Evolutionary conservation across 2,329 filamentous ascomycete genomes (phyloP).

Genomic region (Conoideocrella luteorostrata): DNA sequence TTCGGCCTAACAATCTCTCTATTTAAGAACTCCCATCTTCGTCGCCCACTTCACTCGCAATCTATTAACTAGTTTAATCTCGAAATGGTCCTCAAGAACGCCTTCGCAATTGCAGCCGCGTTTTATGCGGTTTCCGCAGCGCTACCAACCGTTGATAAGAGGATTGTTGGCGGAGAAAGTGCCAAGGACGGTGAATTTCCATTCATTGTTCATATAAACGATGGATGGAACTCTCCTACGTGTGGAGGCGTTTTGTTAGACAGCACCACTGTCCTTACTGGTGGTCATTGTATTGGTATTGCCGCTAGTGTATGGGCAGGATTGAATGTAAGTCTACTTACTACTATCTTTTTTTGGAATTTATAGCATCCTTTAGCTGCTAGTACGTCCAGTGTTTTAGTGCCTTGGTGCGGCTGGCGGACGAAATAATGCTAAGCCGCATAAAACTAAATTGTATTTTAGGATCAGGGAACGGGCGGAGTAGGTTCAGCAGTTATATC

Average conservation of each 20-base stretch:
- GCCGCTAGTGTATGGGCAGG: not conserved
- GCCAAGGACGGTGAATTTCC: not conserved
- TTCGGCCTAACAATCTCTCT: no score
- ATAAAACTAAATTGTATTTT: no score
- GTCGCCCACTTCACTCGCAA: no score
- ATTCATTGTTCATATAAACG: not conserved
- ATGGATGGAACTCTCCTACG: not conserved
- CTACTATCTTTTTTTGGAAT: no score
- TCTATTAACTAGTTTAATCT: no score
- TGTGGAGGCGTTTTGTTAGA: not conserved
- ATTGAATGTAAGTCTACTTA: not conserved
- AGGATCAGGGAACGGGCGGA: no score
- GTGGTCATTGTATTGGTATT: not conserved
- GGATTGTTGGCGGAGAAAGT: not conserved
- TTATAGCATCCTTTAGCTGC: not conserved
- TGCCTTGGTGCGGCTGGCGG: no score
- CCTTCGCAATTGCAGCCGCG: not conserved
- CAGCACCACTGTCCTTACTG: not conserved
- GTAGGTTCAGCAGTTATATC: not conserved
- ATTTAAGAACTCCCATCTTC: no score
- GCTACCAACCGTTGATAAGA: not conserved
- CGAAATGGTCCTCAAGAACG: not conserved
- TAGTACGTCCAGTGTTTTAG: not conserved
- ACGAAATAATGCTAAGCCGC: no score
- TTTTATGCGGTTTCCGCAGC: not conserved